Evolutionary conservation across 2,329 filamentous ascomycete genomes (phyloP), one percentile per base, ranked within the genome.

Genomic region (Apiospora hydei): DNA sequence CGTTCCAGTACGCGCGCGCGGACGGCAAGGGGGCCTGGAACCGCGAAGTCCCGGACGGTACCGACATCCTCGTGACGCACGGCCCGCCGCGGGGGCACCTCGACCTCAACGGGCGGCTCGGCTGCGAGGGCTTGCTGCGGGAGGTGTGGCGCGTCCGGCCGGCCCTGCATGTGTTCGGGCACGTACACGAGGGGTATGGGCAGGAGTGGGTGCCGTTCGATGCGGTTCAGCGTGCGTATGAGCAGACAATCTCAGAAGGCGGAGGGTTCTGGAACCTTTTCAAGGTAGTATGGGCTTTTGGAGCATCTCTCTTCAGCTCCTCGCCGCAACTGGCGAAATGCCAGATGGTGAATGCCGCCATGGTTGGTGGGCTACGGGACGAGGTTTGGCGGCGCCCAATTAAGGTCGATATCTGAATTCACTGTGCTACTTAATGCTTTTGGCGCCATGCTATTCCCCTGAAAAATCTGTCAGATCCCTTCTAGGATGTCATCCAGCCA

Each of bases 171-270:
- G 84, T 95, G 24, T 94, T 90, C 77, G 93, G 93, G 0, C 93
- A 95, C 80, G 88, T 94, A 41, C 92, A 95, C 79, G 88, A 90
- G 73, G 93, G 93, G 0, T 93, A 95, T 75, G 92, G 92, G 14
- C 89, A 85, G 13, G 86, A 91, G 77, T 84, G 89, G 41, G 85
- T 95, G 41, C 81, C 79, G 30, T 95, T 93, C 92, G 84, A 88
- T 73, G 78, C 87, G 41, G 77, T 75, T 1, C 77, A 77, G 64
- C 76, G 77, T 16, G 82, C 34, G 21, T 64, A 64, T 10, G 57
- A 41, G 21, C 57, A 8, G 34, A 64, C 34, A 5, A 34, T 64
- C 18, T 4, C 21, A 34, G 57, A 18, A 3, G 34, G 34, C 8
- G 57, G 57, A 4, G 57, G 57, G 4, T 10, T 64, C 8, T 64